Evolutionary conservation across 345 rosid genomes (phyloP).

Genomic region (Pseudoturritis turrita): DNA sequence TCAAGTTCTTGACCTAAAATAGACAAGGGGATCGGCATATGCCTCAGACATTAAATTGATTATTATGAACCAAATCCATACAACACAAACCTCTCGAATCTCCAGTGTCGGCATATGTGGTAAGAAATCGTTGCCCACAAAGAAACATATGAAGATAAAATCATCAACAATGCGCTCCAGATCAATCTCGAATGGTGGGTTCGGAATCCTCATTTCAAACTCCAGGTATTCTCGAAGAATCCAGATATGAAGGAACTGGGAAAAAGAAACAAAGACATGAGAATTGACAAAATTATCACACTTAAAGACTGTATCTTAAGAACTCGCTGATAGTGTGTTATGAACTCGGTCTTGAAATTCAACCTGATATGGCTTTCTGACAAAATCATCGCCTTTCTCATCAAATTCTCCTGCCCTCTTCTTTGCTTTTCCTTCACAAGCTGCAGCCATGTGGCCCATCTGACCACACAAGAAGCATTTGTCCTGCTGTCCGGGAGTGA

Average conservation of each 20-base stretch:
- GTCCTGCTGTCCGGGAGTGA: constrained; percentile 84
- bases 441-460: constrained; percentile 83
- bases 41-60: not conserved
- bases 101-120: constrained; percentile 99
- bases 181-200: constrained; percentile 68
- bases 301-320: not conserved
- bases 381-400: constrained; percentile 73
- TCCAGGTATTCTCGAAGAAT: constrained; percentile 91
- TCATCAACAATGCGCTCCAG: constrained; percentile 91
- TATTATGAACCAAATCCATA: not conserved
- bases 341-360: not conserved
- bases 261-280: constrained; percentile 13
- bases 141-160: constrained; percentile 97
- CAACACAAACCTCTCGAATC: constrained; percentile 85
- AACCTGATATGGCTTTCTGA: constrained; percentile 95
- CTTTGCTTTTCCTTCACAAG: constrained; percentile 87
- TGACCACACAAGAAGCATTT: constrained; percentile 98
- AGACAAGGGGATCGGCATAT: not conserved
- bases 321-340: not conserved
- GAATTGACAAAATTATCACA: constrained; percentile 2
- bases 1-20: not conserved
- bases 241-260: constrained; percentile 92
- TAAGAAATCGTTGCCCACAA: constrained; percentile 97
- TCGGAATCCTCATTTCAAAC: constrained; percentile 70
- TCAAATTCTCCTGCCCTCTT: constrained; percentile 87